These are phyloP conservation scores for Comarum palustre DNA, from an alignment of 306 rosid species.

Conservation along the genomic window DNA sequence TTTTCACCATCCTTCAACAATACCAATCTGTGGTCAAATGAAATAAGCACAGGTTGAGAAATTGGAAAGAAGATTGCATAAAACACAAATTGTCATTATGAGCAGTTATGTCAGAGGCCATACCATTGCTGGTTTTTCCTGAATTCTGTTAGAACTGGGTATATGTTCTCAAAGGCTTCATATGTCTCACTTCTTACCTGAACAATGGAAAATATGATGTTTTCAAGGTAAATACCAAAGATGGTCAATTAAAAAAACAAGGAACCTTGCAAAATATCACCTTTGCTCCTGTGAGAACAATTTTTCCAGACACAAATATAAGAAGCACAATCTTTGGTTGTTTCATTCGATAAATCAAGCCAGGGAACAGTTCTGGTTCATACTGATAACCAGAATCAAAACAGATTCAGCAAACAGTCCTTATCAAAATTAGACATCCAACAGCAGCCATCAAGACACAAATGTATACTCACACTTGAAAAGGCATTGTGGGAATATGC, in stretches of 20 bases:
- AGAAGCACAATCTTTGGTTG: slow-evolving; percentile 95
- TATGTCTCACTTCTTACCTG: slow-evolving; percentile 94
- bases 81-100: background rate
- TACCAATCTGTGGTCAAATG: background rate
- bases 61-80: background rate
- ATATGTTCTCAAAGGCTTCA: slow-evolving; percentile 90
- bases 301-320: slow-evolving; percentile 90
- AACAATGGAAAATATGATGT: background rate
- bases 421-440: background rate
- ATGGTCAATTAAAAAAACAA: background rate
- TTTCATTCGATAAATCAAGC: slow-evolving; percentile 92
- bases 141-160: slow-evolving; percentile 87
- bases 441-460: background rate
- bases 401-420: background rate
- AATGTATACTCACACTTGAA: slow-evolving; percentile 61
- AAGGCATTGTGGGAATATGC: slow-evolving; percentile 86
- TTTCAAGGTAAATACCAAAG: background rate
- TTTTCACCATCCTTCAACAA: background rate
- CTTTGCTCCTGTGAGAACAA: slow-evolving; percentile 96
- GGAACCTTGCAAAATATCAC: slow-evolving; percentile 32
- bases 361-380: slow-evolving; percentile 97
- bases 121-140: slow-evolving; percentile 92
- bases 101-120: slow-evolving; percentile 7
- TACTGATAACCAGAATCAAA: slow-evolving; percentile 43
- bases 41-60: background rate